Evolutionary conservation across 1,284 basidiomycete genomes (phyloP).

Genomic region (Boletus sp.): DNA sequence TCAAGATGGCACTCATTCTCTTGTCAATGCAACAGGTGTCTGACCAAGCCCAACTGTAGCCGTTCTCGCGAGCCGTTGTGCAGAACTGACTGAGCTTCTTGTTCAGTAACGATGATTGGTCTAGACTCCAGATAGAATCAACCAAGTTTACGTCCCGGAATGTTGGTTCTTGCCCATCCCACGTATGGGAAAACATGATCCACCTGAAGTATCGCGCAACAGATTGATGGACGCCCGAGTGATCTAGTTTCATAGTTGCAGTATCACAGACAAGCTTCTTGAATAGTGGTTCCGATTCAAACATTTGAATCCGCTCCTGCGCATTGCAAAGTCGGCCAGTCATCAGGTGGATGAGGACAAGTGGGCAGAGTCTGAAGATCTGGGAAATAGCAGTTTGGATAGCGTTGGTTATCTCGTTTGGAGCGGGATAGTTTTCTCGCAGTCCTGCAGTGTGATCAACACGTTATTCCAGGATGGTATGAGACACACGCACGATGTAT

Average conservation of each 20-base stretch:
- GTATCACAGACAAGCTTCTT: constrained; percentile 13
- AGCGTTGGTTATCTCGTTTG: neutral
- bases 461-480: neutral
- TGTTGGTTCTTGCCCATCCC: constrained; percentile 21
- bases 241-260: neutral
- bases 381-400: constrained; percentile 5
- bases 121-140: constrained; percentile 10
- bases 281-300: constrained; percentile 11
- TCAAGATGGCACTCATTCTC: constrained; percentile 1
- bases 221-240: neutral
- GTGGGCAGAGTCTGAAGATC: constrained; percentile 4
- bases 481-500: constrained; percentile 7
- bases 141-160: constrained; percentile 16
- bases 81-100: constrained; percentile 18
- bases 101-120: constrained; percentile 6
- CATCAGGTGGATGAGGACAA: constrained; percentile 14
- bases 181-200: constrained; percentile 26
- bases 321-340: constrained; percentile 12
- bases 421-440: neutral
- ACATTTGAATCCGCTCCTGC: constrained; percentile 4
- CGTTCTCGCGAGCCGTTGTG: neutral
- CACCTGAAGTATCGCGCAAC: constrained; percentile 20
- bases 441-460: constrained; percentile 6
- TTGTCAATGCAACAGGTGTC: constrained; percentile 14
- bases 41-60: constrained; percentile 4